These are phyloP conservation scores for Lipomyces mesembrius DNA, from an alignment of 805 yeast species.

Conservation along the genomic window DNA sequence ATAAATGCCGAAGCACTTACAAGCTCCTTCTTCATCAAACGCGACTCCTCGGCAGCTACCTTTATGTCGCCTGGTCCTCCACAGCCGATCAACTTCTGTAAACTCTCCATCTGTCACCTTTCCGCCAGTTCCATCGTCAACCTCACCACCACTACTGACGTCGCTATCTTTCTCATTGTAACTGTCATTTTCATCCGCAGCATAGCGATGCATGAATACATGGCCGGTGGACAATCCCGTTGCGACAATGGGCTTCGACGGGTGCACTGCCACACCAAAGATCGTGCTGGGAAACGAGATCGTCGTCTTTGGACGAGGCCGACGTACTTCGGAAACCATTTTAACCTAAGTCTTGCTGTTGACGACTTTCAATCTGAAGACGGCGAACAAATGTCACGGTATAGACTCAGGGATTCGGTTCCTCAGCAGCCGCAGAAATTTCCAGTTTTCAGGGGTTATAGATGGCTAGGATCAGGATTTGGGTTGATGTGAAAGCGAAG, in stretches of 20 bases:
- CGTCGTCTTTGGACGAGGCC: conserved; percentile 7
- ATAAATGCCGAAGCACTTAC: conserved; percentile 44
- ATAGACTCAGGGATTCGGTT: not conserved
- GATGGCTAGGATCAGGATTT: too few species aligned
- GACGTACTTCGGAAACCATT: not conserved
- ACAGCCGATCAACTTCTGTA: conserved; percentile 46
- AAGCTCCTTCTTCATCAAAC: conserved; percentile 65
- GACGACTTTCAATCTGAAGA: not conserved
- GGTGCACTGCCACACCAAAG: conserved; percentile 29
- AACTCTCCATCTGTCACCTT: not conserved
- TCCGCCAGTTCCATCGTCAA: not conserved
- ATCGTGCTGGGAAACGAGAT: conserved; percentile 18
- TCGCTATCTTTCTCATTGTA: not conserved
- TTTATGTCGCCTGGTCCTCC: conserved; percentile 92
- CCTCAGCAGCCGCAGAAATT: not conserved
- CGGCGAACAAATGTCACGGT: not conserved
- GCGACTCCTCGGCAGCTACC: conserved; percentile 78
- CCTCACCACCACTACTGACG: conserved; percentile 12
- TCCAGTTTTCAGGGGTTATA: not conserved
- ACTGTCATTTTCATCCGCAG: conserved; percentile 16
- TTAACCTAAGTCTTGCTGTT: not conserved
- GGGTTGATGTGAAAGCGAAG: too few species aligned
- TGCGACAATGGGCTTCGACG: conserved; percentile 27
- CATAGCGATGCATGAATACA: conserved; percentile 32
- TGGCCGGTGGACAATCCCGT: conserved; percentile 34